Conservation (phyloP, 164 flowering plant species). For the Stephania cephalantha region DNA sequence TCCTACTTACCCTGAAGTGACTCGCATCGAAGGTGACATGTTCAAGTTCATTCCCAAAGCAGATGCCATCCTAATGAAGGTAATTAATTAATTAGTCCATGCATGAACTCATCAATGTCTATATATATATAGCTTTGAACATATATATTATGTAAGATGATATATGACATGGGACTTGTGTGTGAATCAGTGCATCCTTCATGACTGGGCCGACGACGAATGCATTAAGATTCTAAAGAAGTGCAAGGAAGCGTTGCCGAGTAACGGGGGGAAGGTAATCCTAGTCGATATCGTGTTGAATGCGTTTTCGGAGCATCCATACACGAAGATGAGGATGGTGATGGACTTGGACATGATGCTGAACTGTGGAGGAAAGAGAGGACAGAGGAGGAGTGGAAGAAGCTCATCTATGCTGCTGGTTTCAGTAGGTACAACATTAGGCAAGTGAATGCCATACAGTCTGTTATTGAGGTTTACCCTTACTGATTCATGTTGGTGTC, state of each 20-base stretch:
- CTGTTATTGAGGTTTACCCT: slow-evolving; percentile 38
- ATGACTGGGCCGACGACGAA: slow-evolving; percentile 36
- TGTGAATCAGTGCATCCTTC: slow-evolving; percentile 31
- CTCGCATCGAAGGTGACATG: slow-evolving; percentile 18
- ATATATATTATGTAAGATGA: no score
- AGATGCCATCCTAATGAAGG: slow-evolving; percentile 22
- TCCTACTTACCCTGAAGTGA: slow-evolving; percentile 9
- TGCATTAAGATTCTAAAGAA: slow-evolving; percentile 29
- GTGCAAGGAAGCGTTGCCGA: slow-evolving; percentile 32
- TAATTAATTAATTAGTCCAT: slow-evolving; percentile 5
- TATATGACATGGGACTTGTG: background rate
- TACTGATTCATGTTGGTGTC: background rate
- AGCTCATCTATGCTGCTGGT: slow-evolving; percentile 31
- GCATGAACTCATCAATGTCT: background rate
- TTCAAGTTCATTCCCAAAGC: slow-evolving; percentile 19
- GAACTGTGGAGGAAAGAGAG: slow-evolving; percentile 32
- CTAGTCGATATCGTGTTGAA: slow-evolving; percentile 31
- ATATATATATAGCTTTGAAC: no score
- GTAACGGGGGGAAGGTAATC: slow-evolving; percentile 36
- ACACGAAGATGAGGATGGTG: slow-evolving; percentile 3
- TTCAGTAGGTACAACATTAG: slow-evolving; percentile 25
- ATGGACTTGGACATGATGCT: slow-evolving; percentile 37
- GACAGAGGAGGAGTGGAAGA: slow-evolving; percentile 38
- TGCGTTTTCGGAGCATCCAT: background rate
- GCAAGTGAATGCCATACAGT: slow-evolving; percentile 24